Evolutionary conservation across 169 alveolate genomes (phyloP).

Genomic region (Plasmodium vivax): DNA sequence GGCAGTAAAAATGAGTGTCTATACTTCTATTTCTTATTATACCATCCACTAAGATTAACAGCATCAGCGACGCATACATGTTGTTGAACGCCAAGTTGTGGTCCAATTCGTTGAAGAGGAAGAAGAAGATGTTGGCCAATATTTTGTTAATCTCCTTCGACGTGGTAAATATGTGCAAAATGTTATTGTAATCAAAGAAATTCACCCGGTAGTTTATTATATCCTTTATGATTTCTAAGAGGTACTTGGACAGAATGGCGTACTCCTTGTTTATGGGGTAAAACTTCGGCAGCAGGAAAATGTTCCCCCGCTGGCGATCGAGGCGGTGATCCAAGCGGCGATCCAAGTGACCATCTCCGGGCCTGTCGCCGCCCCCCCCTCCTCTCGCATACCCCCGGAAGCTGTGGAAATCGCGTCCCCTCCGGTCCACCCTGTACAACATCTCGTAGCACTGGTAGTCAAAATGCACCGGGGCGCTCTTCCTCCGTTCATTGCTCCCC

Average conservation of each 20-base stretch:
- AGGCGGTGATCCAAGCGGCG: not conserved
- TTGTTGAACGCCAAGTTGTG: constrained; percentile 51
- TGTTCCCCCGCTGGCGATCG: not conserved
- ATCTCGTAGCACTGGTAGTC: constrained; percentile 66
- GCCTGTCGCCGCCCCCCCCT: not conserved
- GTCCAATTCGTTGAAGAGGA: constrained; percentile 67
- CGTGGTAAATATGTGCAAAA: constrained; percentile 60
- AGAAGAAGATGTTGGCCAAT: constrained; percentile 44
- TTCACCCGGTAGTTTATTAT: constrained; percentile 54
- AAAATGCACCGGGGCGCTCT: not conserved
- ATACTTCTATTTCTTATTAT: constrained; percentile 37
- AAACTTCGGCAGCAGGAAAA: constrained; percentile 59
- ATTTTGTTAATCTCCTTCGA: constrained; percentile 54
- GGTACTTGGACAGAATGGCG: constrained; percentile 40
- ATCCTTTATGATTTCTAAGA: constrained; percentile 67
- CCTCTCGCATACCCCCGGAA: not conserved
- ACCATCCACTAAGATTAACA: constrained; percentile 53
- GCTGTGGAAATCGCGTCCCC: not conserved
- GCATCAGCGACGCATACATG: constrained; percentile 58
- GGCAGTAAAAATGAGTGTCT: constrained; percentile 64
- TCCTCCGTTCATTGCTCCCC: not conserved
- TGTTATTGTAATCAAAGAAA: constrained; percentile 66
- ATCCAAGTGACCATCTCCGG: too few relatives aligned
- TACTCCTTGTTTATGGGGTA: constrained; percentile 62
- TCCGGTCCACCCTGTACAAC: constrained; percentile 43